phyloP scores from a whole-genome alignment of 2,329 filamentous ascomycete species.

The Stagonosporopsis chrysanthemi region DNA sequence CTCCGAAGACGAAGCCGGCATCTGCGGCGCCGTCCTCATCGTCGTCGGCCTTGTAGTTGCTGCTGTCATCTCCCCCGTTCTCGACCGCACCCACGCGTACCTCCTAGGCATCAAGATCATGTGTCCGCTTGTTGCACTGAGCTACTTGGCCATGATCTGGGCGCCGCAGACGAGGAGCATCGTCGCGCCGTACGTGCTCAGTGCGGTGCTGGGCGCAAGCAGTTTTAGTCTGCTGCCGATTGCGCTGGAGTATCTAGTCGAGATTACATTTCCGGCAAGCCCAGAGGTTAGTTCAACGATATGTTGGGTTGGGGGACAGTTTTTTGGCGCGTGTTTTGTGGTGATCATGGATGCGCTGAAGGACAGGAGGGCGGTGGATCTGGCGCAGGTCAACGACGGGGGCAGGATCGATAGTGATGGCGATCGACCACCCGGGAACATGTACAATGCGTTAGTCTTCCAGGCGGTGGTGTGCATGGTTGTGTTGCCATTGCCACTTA shows the following conservation, averaged over 20 bases:
- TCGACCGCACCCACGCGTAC: constrained; percentile 85
- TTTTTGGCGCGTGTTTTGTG: constrained; percentile 85
- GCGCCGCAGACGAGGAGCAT: constrained; percentile 71
- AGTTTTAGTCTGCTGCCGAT: constrained; percentile 84
- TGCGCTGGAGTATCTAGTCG: constrained; percentile 83
- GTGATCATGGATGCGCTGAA: constrained; percentile 80
- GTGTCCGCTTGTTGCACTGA: constrained; percentile 75
- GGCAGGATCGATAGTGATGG: constrained; percentile 33
- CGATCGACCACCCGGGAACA: constrained; percentile 68
- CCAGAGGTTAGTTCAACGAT: constrained; percentile 86
- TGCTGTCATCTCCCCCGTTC: constrained; percentile 79
- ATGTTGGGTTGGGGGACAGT: constrained; percentile 85
- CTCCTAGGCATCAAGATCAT: constrained; percentile 74
- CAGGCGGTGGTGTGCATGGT: constrained; percentile 74
- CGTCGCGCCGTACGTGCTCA: constrained; percentile 75
- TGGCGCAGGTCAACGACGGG: constrained; percentile 37
- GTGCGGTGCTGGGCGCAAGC: constrained; percentile 78
- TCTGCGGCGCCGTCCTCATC: constrained; percentile 88
- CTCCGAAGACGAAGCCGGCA: constrained; percentile 82
- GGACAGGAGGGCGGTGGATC: constrained; percentile 37
- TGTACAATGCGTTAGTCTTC: constrained; percentile 80
- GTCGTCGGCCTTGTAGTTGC: constrained; percentile 81
- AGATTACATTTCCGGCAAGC: constrained; percentile 84
- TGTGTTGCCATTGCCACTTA: constrained; percentile 71
- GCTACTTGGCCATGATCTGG: constrained; percentile 82